Evolutionary conservation across 192 early-diverging fungal species (phyloP).

Genomic region (Podila epicladia): DNA sequence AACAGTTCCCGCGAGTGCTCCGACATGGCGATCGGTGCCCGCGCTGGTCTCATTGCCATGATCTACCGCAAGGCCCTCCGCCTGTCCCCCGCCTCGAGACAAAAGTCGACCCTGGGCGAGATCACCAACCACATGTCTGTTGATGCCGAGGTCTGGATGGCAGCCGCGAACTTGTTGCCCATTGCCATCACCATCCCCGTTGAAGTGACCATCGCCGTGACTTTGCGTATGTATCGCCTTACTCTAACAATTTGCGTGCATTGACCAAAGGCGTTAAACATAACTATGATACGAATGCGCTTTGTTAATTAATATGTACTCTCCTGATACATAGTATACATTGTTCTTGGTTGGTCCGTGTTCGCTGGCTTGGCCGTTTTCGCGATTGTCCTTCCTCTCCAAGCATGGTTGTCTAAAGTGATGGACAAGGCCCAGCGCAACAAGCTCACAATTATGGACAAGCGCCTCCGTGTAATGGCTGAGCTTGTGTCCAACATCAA

Average conservation of each 20-base stretch:
- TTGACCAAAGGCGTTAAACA: no score
- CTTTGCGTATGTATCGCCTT: slow-evolving; percentile 34
- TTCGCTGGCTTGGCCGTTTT: slow-evolving; percentile 38
- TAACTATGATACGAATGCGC: no score
- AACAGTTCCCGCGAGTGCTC: slow-evolving; percentile 45
- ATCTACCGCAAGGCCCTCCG: slow-evolving; percentile 85
- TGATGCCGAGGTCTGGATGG: slow-evolving; percentile 70
- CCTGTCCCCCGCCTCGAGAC: slow-evolving; percentile 66
- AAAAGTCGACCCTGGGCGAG: slow-evolving; percentile 34
- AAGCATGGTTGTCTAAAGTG: slow-evolving; percentile 6
- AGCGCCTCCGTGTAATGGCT: slow-evolving; percentile 27
- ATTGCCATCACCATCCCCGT: slow-evolving; percentile 57
- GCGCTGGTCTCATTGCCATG: slow-evolving; percentile 74
- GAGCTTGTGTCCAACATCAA: slow-evolving; percentile 44
- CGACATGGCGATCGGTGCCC: slow-evolving; percentile 70
- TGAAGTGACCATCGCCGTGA: slow-evolving; percentile 40
- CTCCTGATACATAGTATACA: slow-evolving; percentile 5
- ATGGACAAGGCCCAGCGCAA: slow-evolving; percentile 7
- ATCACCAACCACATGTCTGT: slow-evolving; percentile 69
- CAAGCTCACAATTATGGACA: slow-evolving; percentile 31
- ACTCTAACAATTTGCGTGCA: no score
- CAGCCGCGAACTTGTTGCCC: slow-evolving; percentile 22
- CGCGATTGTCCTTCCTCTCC: slow-evolving; percentile 14
- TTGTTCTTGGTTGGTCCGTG: slow-evolving; percentile 60
- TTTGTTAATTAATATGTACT: background rate